phyloP scores from a whole-genome alignment of 2,329 filamentous ascomycete species.

The Tympanopsis confertula region DNA sequence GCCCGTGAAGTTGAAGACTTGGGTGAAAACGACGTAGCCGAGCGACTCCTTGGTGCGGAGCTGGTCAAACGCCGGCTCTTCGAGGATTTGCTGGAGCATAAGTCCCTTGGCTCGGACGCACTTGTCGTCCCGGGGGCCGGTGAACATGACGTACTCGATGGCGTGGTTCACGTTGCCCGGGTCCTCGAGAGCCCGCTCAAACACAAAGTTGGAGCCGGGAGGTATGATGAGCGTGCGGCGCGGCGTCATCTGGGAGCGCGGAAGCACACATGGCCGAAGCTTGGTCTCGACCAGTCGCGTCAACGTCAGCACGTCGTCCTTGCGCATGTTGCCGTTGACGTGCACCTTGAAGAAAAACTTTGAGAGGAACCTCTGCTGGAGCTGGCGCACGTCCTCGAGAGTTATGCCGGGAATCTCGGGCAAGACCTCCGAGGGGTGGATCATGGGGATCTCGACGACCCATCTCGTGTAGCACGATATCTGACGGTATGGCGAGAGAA shows the following conservation, averaged over 20 bases:
- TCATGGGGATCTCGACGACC: constrained; percentile 66
- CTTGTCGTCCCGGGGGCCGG: constrained; percentile 61
- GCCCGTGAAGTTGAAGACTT: constrained; percentile 58
- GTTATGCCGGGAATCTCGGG: constrained; percentile 67
- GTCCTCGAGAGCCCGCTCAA: constrained; percentile 69
- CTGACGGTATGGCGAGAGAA: constrained; percentile 79
- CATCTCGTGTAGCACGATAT: constrained; percentile 73
- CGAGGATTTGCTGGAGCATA: constrained; percentile 77
- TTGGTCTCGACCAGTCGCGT: constrained; percentile 72
- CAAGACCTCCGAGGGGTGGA: constrained; percentile 68
- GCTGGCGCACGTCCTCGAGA: constrained; percentile 60
- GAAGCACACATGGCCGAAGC: constrained; percentile 62
- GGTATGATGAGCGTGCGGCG: constrained; percentile 68
- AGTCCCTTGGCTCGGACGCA: constrained; percentile 63
- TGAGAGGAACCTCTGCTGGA: constrained; percentile 68
- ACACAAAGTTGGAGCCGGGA: constrained; percentile 71
- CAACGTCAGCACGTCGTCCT: constrained; percentile 78
- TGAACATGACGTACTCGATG: constrained; percentile 65
- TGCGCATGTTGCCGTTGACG: constrained; percentile 85
- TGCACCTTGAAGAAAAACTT: constrained; percentile 83
- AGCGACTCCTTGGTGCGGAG: constrained; percentile 94
- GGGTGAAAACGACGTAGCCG: constrained; percentile 89
- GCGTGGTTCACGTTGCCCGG: constrained; percentile 82
- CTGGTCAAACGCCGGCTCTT: constrained; percentile 90
- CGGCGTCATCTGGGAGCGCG: constrained; percentile 69